Base-by-base conservation (phyloP, 495 filamentous ascomycete genomes). In the Aspergillus leporis region DNA sequence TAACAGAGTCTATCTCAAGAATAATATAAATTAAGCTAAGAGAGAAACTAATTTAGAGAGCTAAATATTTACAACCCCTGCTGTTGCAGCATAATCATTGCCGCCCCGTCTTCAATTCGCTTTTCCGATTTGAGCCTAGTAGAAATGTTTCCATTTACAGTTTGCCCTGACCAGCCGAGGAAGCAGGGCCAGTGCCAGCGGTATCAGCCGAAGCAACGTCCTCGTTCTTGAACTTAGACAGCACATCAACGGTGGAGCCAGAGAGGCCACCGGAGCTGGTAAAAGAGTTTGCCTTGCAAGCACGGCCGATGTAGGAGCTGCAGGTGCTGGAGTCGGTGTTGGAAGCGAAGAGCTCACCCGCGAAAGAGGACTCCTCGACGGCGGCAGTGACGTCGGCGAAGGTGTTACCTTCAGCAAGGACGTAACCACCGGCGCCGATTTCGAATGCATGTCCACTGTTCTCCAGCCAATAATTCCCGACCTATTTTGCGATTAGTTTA, bases 401-500 rank as follows among this genome's bases (percentile, higher is more conserved):
- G 31, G 80, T 78, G 62, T 81, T 85, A n/a, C 83, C 83, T 62
- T 85, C 83, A 7, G 78, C 81, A 7, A 86, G 71, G 43, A 83
- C 77, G 61, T 76, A 76, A 45, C 70, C 77, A 36, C 80, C 80
- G 3, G 65, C 62, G 19, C 69, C 75, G 55, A 84, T 75, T 63
- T 85, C 82, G 67, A 86, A 86, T 14, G 78, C 75, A 66, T 85
- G 82, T 30, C 81, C 81, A 47, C 67, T 61, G 70, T 74, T 80
- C 56, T 77, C 72, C 58, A 78, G 73, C 68, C 74, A 85, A 76
- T 84, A 84, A 74, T 85, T 86, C 77, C 85, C 85, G 63, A 83
- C 81, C 70, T 74, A 46, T 16, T 56, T 25, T 43, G 31, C 34
- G 5, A 31, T 23, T 25, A n/a, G 48, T 8, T 12, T 30, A n/a